Percentiles rank a stretch among this genome's conserved stretches.
Evolutionary conservation across 2,329 filamentous ascomycete species (phyloP).

Genomic region (Penicillium sp.): DNA sequence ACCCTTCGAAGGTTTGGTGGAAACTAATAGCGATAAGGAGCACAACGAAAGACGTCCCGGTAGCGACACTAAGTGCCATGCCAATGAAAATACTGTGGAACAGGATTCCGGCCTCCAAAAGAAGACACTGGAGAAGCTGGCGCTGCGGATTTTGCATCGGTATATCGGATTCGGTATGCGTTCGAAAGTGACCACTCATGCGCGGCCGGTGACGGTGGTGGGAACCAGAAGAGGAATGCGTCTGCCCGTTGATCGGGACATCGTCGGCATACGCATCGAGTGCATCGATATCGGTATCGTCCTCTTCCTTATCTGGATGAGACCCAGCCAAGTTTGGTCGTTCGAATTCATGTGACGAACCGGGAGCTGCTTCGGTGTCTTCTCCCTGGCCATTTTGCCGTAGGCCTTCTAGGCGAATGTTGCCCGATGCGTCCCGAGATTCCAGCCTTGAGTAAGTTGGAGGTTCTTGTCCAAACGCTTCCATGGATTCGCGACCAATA

Average conservation of each 20-base stretch:
- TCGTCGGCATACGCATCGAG: conserved; percentile 31
- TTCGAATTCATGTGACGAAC: conserved; percentile 19
- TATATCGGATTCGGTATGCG: conserved; percentile 31
- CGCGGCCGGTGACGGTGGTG: conserved; percentile 15
- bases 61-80: conserved; percentile 80
- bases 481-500: conserved; percentile 20
- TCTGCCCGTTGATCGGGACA: conserved; percentile 14
- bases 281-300: conserved; percentile 57
- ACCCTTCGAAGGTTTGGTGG: conserved; percentile 85
- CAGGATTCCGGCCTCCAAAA: conserved; percentile 78
- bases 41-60: conserved; percentile 74
- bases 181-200: conserved; percentile 12
- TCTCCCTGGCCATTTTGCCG: conserved; percentile 7
- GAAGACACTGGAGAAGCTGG: conserved; percentile 71
- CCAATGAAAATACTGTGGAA: conserved; percentile 86
- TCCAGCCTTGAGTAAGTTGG: conserved; percentile 24
- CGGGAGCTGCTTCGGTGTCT: conserved; percentile 7
- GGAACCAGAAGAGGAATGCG: conserved; percentile 9
- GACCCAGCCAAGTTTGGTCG: conserved; percentile 19
- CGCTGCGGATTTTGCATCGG: conserved; percentile 59
- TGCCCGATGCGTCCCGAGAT: conserved; percentile 17
- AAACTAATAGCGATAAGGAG: conserved; percentile 79
- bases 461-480: conserved; percentile 16
- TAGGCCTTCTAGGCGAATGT: conserved; percentile 23
- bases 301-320: conserved; percentile 52